Conservation (phyloP, 1,284 basidiomycete species). For the Cerioporus squamosus region DNA sequence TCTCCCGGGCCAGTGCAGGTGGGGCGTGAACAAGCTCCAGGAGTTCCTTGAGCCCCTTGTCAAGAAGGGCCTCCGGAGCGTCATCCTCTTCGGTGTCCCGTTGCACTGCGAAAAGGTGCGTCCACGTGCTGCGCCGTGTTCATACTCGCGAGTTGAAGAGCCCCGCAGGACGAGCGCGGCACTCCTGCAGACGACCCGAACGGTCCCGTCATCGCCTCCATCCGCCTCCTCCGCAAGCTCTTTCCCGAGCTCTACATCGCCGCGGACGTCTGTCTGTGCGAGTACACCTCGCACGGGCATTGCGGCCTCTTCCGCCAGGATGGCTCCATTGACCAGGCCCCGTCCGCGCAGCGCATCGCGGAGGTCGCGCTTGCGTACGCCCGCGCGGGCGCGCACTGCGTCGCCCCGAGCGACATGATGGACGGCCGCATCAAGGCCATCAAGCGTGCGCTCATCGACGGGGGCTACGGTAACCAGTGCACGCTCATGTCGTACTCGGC, state of each 20-base stretch:
- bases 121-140: slow-evolving; percentile 7
- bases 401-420: slow-evolving; percentile 99
- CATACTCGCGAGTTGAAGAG: neutral
- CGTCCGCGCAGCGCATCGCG: slow-evolving; percentile 86
- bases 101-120: slow-evolving; percentile 81
- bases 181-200: slow-evolving; percentile 88
- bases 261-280: slow-evolving; percentile 98
- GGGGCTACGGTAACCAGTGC: slow-evolving; percentile 84
- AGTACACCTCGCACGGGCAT: slow-evolving; percentile 98
- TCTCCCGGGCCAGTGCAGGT: slow-evolving; percentile 88
- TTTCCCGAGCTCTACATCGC: slow-evolving; percentile 91
- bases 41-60: slow-evolving; percentile 88
- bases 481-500: slow-evolving; percentile 99
- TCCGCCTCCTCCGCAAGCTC: slow-evolving; percentile 74
- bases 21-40: slow-evolving; percentile 94
- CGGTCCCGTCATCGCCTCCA: slow-evolving; percentile 93
- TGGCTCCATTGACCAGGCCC: slow-evolving; percentile 75
- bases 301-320: slow-evolving; percentile 85
- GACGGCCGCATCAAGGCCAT: slow-evolving; percentile 93
- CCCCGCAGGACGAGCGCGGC: slow-evolving; percentile 76
- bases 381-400: slow-evolving; percentile 93
- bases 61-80: slow-evolving; percentile 87
- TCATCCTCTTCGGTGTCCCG: slow-evolving; percentile 98
- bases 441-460: slow-evolving; percentile 84
- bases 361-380: slow-evolving; percentile 95